A percentile compares a stretch with the other conserved stretches of the same genome.
Conservation (phyloP, 2,329 filamentous ascomycete genomes). For the Cucurbitaria berberidis region DNA sequence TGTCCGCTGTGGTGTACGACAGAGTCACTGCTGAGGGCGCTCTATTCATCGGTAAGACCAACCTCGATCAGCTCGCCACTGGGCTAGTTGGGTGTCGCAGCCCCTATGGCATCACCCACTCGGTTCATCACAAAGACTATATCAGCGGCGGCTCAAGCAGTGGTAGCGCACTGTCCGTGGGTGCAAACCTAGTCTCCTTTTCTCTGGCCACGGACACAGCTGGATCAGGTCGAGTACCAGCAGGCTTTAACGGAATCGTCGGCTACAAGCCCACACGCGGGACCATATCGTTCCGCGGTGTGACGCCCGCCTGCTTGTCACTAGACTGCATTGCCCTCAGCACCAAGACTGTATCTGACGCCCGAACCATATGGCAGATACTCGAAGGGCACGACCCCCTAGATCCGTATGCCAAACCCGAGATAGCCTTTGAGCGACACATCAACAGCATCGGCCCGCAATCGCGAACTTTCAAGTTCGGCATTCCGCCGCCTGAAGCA, state of each 20-base stretch:
- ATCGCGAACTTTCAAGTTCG: conserved; percentile 55
- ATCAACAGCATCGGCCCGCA: conserved; percentile 44
- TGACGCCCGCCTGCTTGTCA: conserved; percentile 63
- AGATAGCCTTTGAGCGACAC: conserved; percentile 42
- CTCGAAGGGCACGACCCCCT: conserved; percentile 55
- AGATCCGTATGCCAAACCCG: conserved; percentile 60
- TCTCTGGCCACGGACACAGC: conserved; percentile 64
- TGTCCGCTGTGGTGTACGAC: conserved; percentile 59
- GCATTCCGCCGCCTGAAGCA: conserved; percentile 54
- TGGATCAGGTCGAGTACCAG: conserved; percentile 60
- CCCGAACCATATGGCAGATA: conserved; percentile 57
- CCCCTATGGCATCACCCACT: conserved; percentile 63
- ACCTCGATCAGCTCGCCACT: conserved; percentile 68
- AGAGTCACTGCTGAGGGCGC: conserved; percentile 60
- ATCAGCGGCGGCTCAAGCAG: conserved; percentile 65
- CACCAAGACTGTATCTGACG: conserved; percentile 57
- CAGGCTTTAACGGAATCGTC: conserved; percentile 62
- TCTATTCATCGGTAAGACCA: conserved; percentile 65
- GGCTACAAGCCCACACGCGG: conserved; percentile 60
- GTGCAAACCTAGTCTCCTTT: conserved; percentile 60
- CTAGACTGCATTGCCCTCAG: conserved; percentile 65
- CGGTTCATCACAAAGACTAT: conserved; percentile 57
- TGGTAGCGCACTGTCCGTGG: conserved; percentile 62
- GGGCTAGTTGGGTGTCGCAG: conserved; percentile 65
- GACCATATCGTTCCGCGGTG: conserved; percentile 57